Evolutionary conservation across 2,329 filamentous ascomycete genomes (phyloP).

Genomic region (Aspergillus pseudoterreus): DNA sequence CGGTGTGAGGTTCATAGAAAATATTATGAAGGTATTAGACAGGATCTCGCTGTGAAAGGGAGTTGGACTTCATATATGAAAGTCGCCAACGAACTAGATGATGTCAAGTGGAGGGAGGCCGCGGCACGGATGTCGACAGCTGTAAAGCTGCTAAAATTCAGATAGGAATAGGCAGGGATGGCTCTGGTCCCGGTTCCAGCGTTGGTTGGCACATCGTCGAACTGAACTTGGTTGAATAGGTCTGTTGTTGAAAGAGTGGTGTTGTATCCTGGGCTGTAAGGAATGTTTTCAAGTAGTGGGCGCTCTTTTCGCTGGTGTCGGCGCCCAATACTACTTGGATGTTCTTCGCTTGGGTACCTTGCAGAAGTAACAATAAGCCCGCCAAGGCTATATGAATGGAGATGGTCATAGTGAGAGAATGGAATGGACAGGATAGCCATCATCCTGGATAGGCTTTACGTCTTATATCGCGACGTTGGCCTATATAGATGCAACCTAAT

Average conservation of each 20-base stretch:
- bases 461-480: too few species aligned
- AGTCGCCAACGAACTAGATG: too few species aligned
- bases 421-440: slow-evolving; percentile 1
- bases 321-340: not conserved
- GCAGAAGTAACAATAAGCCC: not conserved
- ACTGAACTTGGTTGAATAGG: not conserved
- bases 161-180: not conserved
- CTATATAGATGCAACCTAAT: too few species aligned
- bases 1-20: too few species aligned
- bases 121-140: not conserved
- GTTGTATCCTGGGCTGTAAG: not conserved
- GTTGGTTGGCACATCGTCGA: not conserved
- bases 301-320: not conserved
- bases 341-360: not conserved
- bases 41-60: too few species aligned
- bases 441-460: too few species aligned
- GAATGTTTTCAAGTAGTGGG: not conserved
- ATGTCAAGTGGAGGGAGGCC: not conserved
- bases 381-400: not conserved
- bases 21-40: too few species aligned
- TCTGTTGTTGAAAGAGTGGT: not conserved
- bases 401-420: not conserved
- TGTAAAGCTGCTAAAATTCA: not conserved
- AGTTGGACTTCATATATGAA: too few species aligned
- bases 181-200: not conserved